Conservation (phyloP, 2,329 filamentous ascomycete genomes). For the Pseudogymnoascus sp. region DNA sequence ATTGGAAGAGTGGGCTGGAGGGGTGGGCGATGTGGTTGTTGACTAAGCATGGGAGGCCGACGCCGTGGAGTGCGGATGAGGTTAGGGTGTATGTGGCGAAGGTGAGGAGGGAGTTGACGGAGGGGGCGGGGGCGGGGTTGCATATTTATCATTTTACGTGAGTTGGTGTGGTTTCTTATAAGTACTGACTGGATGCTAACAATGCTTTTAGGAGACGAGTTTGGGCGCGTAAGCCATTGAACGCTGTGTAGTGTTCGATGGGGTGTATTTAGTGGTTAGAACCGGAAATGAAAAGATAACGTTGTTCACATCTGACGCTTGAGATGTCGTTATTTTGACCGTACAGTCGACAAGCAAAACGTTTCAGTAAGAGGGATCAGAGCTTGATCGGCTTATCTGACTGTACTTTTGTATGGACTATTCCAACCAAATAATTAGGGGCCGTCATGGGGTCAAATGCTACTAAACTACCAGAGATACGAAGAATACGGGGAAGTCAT, state of each 20-base stretch:
- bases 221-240: background rate
- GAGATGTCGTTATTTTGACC: background rate
- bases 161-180: background rate
- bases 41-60: conserved; percentile 20
- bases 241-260: background rate
- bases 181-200: background rate
- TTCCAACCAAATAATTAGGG: background rate
- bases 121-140: background rate
- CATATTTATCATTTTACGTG: conserved; percentile 2
- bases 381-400: background rate
- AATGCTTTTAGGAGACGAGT: background rate
- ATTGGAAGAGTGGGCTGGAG: conserved; percentile 24
- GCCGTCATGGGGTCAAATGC: too few relatives aligned
- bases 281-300: background rate
- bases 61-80: conserved; percentile 20
- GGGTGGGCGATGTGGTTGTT: conserved; percentile 26
- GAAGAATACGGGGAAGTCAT: too few relatives aligned
- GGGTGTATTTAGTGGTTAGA: background rate
- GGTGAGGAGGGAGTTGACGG: conserved; percentile 18
- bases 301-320: background rate
- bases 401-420: background rate
- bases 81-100: conserved; percentile 19
- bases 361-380: background rate
- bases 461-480: too few relatives aligned
- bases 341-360: background rate